Evolutionary conservation across 768 basidiomycete genomes (phyloP).

Genomic region (Boletus speciosus): DNA sequence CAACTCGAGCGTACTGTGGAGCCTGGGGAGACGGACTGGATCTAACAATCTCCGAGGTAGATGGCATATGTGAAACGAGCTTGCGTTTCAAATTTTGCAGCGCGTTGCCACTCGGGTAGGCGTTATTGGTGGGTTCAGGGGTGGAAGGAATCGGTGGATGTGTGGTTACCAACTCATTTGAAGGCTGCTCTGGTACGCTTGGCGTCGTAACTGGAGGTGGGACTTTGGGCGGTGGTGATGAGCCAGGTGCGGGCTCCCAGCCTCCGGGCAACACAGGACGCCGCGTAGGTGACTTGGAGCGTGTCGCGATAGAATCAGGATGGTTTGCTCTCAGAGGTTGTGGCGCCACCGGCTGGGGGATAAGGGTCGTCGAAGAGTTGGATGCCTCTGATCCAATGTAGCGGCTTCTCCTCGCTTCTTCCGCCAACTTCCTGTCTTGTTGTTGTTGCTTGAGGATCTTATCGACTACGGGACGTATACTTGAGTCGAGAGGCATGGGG

Average conservation of each 20-base stretch:
- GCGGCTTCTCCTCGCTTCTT: conserved; percentile 37
- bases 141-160: conserved; percentile 1
- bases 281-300: conserved; percentile 19
- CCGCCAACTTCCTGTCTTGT: conserved; percentile 56
- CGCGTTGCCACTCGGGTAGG: conserved; percentile 10
- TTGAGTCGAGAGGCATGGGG: conserved; percentile 8
- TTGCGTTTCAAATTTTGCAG: conserved; percentile 30
- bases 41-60: conserved; percentile 15
- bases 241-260: conserved; percentile 18
- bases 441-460: conserved; percentile 84
- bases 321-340: conserved; percentile 6
- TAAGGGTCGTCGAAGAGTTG: background rate
- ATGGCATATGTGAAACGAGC: conserved; percentile 17
- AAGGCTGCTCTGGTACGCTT: conserved; percentile 2
- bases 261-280: conserved; percentile 20
- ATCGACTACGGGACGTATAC: conserved; percentile 55
- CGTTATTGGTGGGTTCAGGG: conserved; percentile 5
- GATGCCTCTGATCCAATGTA: conserved; percentile 20
- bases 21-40: conserved; percentile 12
- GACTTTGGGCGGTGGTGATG: conserved; percentile 6
- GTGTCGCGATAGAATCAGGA: conserved; percentile 3
- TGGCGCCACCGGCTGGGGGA: conserved; percentile 14
- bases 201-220: conserved; percentile 2
- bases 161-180: conserved; percentile 1
- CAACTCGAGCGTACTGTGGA: conserved; percentile 16